Conservation (phyloP, 768 basidiomycete genomes). For the Phylloporus sp. region DNA sequence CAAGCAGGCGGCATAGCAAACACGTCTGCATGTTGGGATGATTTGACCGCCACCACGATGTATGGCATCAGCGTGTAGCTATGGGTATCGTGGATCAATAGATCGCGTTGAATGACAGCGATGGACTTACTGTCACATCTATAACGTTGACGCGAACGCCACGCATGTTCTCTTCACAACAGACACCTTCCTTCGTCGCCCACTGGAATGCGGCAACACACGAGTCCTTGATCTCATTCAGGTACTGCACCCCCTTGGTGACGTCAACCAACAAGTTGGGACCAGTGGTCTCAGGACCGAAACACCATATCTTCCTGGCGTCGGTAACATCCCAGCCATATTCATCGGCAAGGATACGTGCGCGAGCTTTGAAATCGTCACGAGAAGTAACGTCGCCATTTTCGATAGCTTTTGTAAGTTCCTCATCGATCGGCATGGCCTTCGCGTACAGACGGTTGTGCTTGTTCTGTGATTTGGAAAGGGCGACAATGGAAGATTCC, state of each 20-base stretch:
- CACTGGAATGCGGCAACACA: slow-evolving; percentile 99
- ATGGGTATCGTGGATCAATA: slow-evolving; percentile 4
- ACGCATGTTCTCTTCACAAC: slow-evolving; percentile 98
- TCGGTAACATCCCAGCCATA: slow-evolving; percentile 99
- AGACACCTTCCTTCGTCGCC: slow-evolving; percentile 98
- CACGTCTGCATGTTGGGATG: slow-evolving; percentile 95
- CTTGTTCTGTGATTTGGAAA: slow-evolving; percentile 99
- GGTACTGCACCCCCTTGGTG: slow-evolving; percentile 98
- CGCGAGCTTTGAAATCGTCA: slow-evolving; percentile 97
- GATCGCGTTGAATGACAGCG: not conserved
- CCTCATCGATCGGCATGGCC: slow-evolving; percentile 91
- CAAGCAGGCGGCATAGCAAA: slow-evolving; percentile 91
- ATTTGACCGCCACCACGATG: slow-evolving; percentile 99
- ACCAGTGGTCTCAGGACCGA: slow-evolving; percentile 97
- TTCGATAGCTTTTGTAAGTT: slow-evolving; percentile 91
- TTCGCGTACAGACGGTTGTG: slow-evolving; percentile 97
- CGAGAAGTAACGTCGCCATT: slow-evolving; percentile 76
- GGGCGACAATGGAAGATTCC: slow-evolving; percentile 91
- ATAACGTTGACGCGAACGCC: slow-evolving; percentile 94
- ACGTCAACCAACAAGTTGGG: slow-evolving; percentile 96
- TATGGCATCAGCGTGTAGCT: slow-evolving; percentile 98
- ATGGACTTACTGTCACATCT: slow-evolving; percentile 78
- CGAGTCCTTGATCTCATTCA: slow-evolving; percentile 99
- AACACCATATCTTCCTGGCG: slow-evolving; percentile 99
- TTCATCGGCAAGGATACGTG: slow-evolving; percentile 93